Evolutionary conservation across 306 rosid genomes (phyloP), one percentile per base, ranked within the genome.

Genomic region (Vigna nakashimae): DNA sequence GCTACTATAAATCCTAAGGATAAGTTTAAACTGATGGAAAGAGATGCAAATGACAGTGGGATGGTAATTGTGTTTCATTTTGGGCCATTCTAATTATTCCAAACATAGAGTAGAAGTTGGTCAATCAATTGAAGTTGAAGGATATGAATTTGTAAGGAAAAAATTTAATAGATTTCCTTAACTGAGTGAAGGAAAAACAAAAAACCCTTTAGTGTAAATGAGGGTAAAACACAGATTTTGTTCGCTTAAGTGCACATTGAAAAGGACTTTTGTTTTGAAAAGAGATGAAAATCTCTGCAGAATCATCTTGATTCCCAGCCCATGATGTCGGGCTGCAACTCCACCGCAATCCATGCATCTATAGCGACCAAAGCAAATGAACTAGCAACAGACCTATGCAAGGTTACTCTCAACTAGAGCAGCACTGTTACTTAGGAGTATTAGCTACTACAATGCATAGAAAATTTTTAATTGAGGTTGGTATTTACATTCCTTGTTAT

Each of bases 211-310:
- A 26, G n/a, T 67, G 22, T 45, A 3, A 43, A 15, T 13, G 20
- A 22, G 13, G 56, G 40, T 2, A 22, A 66, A 22, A 66, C 12
- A 24, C 26, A 7, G 2, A n/a, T 7, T 51, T n/a, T 18, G 9
- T 55, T 55, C 0, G 5, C 63, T 10, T 11, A 22, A 57, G 16
- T 57, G 63, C 11, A 8, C 3, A 0, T 22, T 9, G n/a, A 11
- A 22, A 57, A 57, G 15, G 60, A 26, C 48, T 46, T 9, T 14
- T 13, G 36, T 67, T 45, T 17, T 52, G 6, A 68, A 46, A 68
- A 68, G 24, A 24, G 46, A 67, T 67, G 17, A 46, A 46, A 24
- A 68, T 45, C 73, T 68, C 42, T 24, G 24, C 32, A 68, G 55
- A 67, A 46, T 9, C 5, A 68, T 22, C 53, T 16, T 10, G 26